Evolutionary conservation across 768 basidiomycete genomes (phyloP).

Genomic region (Wakefieldia striispora): DNA sequence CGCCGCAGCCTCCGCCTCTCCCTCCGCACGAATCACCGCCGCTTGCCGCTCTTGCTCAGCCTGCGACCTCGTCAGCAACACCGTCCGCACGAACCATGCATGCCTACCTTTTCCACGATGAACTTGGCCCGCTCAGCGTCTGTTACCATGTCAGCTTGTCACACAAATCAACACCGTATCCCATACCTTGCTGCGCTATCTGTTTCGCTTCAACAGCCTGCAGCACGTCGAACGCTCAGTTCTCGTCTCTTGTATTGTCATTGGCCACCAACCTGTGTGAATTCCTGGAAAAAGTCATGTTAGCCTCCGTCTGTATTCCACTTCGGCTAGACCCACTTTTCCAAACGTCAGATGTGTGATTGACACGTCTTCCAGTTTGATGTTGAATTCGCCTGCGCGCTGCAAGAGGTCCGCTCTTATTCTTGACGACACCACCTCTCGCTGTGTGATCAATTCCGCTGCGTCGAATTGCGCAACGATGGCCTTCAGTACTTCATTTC

Average conservation of each 20-base stretch:
- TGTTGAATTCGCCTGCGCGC: conserved; percentile 94
- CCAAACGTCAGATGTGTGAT: conserved; percentile 91
- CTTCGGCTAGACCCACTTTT: conserved; percentile 47
- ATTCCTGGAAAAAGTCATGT: conserved; percentile 58
- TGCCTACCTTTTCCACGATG: conserved; percentile 90
- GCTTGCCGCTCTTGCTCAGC: conserved; percentile 99
- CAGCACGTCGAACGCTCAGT: not conserved
- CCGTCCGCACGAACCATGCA: not conserved
- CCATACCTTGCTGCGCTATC: conserved; percentile 93
- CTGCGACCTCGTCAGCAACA: conserved; percentile 41
- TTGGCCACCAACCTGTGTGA: conserved; percentile 56
- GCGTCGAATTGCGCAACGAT: conserved; percentile 99
- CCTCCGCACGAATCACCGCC: conserved; percentile 95
- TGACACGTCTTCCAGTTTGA: conserved; percentile 94
- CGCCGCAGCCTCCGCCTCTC: conserved; percentile 94
- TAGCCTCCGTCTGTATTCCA: not conserved
- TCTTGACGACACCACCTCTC: conserved; percentile 93
- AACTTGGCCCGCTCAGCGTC: conserved; percentile 99
- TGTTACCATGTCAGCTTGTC: conserved; percentile 32
- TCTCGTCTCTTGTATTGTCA: not conserved
- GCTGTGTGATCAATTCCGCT: conserved; percentile 93
- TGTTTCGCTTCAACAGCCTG: conserved; percentile 99
- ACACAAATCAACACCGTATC: not conserved
- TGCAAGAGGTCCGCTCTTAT: conserved; percentile 91
- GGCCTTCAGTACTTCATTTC: conserved; percentile 96